Evolutionary conservation across 2,329 filamentous ascomycete species (phyloP), one percentile per base, ranked within the genome.

Genomic region (Colletotrichum liaoningense): DNA sequence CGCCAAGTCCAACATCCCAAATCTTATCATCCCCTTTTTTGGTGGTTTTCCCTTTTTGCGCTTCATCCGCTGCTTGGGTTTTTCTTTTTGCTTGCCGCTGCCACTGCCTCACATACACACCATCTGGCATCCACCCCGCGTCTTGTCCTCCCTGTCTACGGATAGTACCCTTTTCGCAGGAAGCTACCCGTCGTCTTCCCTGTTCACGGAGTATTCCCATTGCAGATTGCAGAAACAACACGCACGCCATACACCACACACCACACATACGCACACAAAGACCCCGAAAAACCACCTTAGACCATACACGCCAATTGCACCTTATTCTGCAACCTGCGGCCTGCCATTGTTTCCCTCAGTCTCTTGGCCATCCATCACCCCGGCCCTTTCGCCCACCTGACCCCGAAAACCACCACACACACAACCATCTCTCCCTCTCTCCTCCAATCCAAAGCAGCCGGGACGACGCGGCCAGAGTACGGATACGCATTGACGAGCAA

Each of bases 281-380:
- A 46, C 70, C 60, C 70, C 56, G 19, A 65, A 73, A 73, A 70
- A 65, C 35, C 67, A 73, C 70, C 67, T 73, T 73, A 57, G 26
- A 42, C 70, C 33, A 73, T 33, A 73, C 66, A 69, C 70, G 55
- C 66, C 66, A 70, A 69, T 65, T 58, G 60, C 66, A 64, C 58
- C 54, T 33, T 69, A 35, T 64, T 42, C 38, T 42, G 38, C 38
- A 42, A 19, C 16, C 38, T 42, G 38, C 38, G 38, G 38, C 69
- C 52, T 72, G 49, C 35, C 38, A 14, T 54, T 58, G 63, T 62
- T 33, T 67, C 28, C 28, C 30, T 35, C 33, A 35, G 19, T 4
- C 62, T 56, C 42, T 54, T 54, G 49, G 26, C 35, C 22, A 57
- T 22, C 42, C 42, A 14, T 46, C 49, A 49, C n/a, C 28, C n/a